phyloP scores from a whole-genome alignment of 2,329 filamentous ascomycete species.

The Alternaria angustiovoidea region DNA sequence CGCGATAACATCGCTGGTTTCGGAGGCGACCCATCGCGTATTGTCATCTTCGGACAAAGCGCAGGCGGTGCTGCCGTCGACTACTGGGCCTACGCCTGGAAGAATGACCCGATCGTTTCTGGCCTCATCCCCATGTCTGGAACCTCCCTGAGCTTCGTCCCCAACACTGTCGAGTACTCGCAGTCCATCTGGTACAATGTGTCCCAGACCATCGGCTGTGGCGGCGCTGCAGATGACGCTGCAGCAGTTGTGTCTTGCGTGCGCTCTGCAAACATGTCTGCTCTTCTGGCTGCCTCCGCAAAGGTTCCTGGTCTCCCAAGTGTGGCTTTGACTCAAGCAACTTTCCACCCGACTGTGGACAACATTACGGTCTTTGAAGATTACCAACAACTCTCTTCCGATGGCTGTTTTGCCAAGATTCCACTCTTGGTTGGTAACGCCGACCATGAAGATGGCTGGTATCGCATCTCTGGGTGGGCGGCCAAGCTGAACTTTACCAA shows the following conservation, averaged over 20 bases:
- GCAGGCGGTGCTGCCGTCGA: conserved; percentile 55
- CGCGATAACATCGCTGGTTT: conserved; percentile 52
- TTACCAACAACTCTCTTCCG: conserved; percentile 33
- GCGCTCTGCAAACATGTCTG: conserved; percentile 34
- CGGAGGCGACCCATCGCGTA: conserved; percentile 51
- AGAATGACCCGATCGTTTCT: conserved; percentile 58
- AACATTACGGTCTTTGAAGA: conserved; percentile 41
- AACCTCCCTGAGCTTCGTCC: conserved; percentile 48
- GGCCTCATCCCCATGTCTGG: conserved; percentile 60
- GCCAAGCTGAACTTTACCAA: conserved; percentile 32
- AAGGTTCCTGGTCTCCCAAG: conserved; percentile 38
- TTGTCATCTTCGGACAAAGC: conserved; percentile 52
- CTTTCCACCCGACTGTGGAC: conserved; percentile 44
- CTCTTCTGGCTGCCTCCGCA: conserved; percentile 36
- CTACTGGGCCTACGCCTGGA: conserved; percentile 60
- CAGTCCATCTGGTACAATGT: conserved; percentile 48
- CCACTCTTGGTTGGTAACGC: conserved; percentile 35
- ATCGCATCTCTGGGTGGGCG: conserved; percentile 35
- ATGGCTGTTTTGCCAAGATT: conserved; percentile 36
- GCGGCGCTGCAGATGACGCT: conserved; percentile 29
- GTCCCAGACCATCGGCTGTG: conserved; percentile 50
- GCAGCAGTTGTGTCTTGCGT: conserved; percentile 49
- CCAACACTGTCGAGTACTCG: conserved; percentile 35
- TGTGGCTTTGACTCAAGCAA: conserved; percentile 31
- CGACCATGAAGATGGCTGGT: conserved; percentile 39